Evolutionary conservation across 306 rosid species (phyloP), one percentile per base, ranked within the genome.

Genomic region (Astragalus glycyphyllos): DNA sequence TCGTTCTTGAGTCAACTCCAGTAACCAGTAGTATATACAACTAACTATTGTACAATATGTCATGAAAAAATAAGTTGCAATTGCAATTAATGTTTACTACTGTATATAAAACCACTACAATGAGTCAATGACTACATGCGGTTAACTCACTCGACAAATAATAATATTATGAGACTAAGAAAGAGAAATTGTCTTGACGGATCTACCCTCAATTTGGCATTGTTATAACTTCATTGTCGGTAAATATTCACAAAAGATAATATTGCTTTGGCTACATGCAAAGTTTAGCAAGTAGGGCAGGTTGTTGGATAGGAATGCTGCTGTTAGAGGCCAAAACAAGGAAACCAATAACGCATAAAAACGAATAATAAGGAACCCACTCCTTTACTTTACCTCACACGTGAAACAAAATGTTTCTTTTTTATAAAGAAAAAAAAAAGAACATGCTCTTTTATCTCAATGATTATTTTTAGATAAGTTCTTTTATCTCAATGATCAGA

Each of bases 151-250:
- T 20, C 23, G 23, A 20, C 23, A 20, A 20, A 20, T 20, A 20
- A 0, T 20, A 20, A 20, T 20, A 20, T 20, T 20, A 20, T 0
- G 23, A 20, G 23, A 2, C 23, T 20, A 2, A 20, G 23, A 20
- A 20, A 20, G 23, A 20, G 23, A 20, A 20, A 20, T 26, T 26
- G 29, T 14, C 2, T 10, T 40, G 67, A 40, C 49, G 15, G 5
- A 5, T 47, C 16, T 45, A 13, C 6, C 26, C 42, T 7, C 10
- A 47, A 26, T 58, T 38, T 38, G 48, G 48, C 26, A 60, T 15
- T 58, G 37, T 15, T 59, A 20, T 58, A 26, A 6, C 16, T 20
- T 61, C 34, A 4, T 17, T 73, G 85, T 82, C 77, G 74, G 80
- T 73, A 57, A 68, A 10, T 3, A 41, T 41, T 26, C 31, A 26